These are phyloP conservation scores for Phylloporus sp. DNA, from an alignment of 768 basidiomycete genomes.

Conservation along the genomic window DNA sequence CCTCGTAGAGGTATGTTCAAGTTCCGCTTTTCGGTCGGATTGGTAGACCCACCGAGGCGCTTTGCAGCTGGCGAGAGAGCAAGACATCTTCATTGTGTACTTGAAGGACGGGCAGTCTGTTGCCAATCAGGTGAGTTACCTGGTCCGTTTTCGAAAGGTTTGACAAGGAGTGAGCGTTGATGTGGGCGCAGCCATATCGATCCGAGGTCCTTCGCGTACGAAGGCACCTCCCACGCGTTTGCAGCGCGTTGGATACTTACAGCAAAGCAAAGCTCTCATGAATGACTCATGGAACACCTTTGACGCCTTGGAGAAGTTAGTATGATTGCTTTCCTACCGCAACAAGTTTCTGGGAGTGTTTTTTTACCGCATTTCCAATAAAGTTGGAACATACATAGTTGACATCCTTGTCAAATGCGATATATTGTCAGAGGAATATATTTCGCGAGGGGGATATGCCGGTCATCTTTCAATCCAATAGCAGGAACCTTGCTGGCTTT, in stretches of 20 bases:
- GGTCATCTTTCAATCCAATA: no score
- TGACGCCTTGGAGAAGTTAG: no score
- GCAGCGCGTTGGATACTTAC: slow-evolving; percentile 16
- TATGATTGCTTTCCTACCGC: neutral
- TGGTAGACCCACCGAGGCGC: neutral
- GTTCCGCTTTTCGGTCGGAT: neutral
- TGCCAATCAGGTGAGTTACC: slow-evolving; percentile 2
- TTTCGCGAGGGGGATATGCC: neutral
- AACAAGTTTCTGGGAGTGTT: neutral
- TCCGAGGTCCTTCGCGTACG: slow-evolving; percentile 16
- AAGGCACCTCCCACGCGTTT: slow-evolving; percentile 12
- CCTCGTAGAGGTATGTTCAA: slow-evolving; percentile 12
- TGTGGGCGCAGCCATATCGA: slow-evolving; percentile 8
- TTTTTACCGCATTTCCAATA: no score
- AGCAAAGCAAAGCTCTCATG: slow-evolving; percentile 12
- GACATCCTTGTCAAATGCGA: neutral
- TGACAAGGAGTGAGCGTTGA: neutral
- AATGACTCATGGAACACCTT: neutral
- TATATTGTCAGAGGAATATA: neutral
- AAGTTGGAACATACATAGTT: neutral
- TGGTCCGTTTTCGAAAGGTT: neutral
- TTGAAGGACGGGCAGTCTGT: slow-evolving; percentile 20
- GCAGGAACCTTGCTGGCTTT: neutral
- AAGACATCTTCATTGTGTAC: slow-evolving; percentile 16
- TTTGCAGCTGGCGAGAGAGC: slow-evolving; percentile 13